Base-by-base conservation (phyloP, 441 rosid genomes). In the Erodium trifolium region DNA sequence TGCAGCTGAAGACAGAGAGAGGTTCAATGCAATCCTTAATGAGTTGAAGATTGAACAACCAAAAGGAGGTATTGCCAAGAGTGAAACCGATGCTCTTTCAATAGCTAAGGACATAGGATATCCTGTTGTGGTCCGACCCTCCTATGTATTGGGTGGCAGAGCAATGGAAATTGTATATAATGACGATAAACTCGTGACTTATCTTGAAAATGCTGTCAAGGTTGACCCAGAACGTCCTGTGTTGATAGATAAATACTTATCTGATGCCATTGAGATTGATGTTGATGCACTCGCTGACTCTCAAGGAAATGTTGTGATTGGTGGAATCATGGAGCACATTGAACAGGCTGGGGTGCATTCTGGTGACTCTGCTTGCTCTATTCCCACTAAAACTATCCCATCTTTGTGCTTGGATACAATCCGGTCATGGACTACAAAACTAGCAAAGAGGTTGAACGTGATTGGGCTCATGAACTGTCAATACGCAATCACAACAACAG, bases 391-490 rank as follows among this genome's bases (percentile, higher is more conserved):
- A 73, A 87, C 89, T 12, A 75, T 89, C 65, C 82, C 93, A 9
- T 57, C 93, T 66, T 87, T 89, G 66, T 81, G 90, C 83, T 84
- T 89, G 83, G 81, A 78, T 0, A 89, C 83, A 11, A 91, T 93
- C 47, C 77, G 87, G 79, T 63, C 86, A 41, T 93, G 97, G 98
- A 93, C 98, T 45, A 81, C 65, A 53, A 80, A 87, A 68, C 64
- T 91, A 78, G 97, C 98, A 5, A 86, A 77, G 82, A 79, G 85
- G 82, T 83, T 93, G 60, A 82, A 86, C 9, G 97, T 93, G 7
- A 89, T 96, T 72, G 97, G 98, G 68, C 93, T 93, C 75, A 93
- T 93, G 97, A 93, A 93, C 73, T 93, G 97, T 79, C 97, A 91
- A 76, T 93, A 87, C 17, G 98, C 98, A 3, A 91, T 93, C 71